These are phyloP conservation scores for Heliamphora pulchella DNA, from an alignment of 179 eudicot species.

Conservation along the genomic window DNA sequence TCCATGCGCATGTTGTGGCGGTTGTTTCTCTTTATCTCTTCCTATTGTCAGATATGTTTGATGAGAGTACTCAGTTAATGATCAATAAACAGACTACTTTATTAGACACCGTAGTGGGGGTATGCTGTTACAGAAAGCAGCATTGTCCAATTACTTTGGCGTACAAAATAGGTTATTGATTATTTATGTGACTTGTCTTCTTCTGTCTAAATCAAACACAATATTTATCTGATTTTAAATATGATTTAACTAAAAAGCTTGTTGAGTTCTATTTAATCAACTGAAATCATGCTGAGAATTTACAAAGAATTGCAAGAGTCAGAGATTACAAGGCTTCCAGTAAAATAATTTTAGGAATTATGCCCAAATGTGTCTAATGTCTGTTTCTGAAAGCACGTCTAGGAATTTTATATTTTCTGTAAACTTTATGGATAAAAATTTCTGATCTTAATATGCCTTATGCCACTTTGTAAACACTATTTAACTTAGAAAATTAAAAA, in stretches of 20 bases:
- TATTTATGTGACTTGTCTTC: no score
- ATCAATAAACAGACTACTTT: constrained; percentile 30
- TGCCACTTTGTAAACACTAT: no score
- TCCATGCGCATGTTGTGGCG: constrained; percentile 44
- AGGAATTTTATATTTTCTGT: no score
- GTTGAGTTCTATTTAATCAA: background rate
- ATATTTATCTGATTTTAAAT: background rate
- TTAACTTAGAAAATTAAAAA: no score
- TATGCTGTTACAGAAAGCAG: constrained; percentile 22
- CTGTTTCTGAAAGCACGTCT: no score
- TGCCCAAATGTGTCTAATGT: no score
- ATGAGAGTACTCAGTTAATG: constrained; percentile 23
- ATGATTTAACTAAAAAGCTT: background rate
- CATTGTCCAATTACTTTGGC: background rate
- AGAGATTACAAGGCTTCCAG: no score
- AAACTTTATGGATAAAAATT: no score
- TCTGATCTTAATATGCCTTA: no score
- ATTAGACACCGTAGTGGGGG: constrained; percentile 45
- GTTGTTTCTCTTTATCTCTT: constrained; percentile 41
- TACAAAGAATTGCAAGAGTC: background rate
- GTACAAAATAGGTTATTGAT: no score
- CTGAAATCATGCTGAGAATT: background rate
- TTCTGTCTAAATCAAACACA: background rate
- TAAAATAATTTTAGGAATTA: no score
- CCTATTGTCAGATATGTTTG: constrained; percentile 34